phyloP scores from a whole-genome alignment of 2,329 filamentous ascomycete genomes.

The Atkinsonella texensis region DNA sequence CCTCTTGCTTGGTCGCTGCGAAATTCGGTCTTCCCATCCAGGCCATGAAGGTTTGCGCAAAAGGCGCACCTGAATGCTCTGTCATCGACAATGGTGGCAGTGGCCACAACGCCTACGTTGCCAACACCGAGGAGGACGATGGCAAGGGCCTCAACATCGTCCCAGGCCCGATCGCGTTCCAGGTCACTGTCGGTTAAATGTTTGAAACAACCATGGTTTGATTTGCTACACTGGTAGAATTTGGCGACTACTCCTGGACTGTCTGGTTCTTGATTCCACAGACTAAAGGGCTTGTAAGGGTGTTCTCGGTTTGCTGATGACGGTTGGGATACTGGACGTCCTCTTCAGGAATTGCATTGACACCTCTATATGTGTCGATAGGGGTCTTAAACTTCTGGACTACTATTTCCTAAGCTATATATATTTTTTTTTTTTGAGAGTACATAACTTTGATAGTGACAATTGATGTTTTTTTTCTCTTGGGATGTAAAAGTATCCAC shows the following conservation, averaged over 20 bases:
- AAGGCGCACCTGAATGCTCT: constrained; percentile 26
- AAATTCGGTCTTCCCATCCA: constrained; percentile 17
- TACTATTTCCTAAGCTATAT: constrained; percentile 8
- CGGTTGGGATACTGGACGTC: not conserved
- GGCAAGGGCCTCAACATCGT: constrained; percentile 29
- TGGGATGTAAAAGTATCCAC: no score
- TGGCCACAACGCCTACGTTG: constrained; percentile 26
- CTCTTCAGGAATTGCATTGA: constrained; percentile 1
- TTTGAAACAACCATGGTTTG: not conserved
- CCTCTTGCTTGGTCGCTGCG: constrained; percentile 34
- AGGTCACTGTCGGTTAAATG: constrained; percentile 20
- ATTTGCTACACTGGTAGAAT: not conserved
- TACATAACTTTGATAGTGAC: constrained; percentile 5
- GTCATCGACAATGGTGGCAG: constrained; percentile 23
- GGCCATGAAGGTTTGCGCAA: constrained; percentile 25
- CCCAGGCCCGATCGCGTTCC: constrained; percentile 16
- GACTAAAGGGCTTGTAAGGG: not conserved
- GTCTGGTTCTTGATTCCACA: not conserved
- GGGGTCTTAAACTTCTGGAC: not conserved
- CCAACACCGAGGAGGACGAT: constrained; percentile 24
- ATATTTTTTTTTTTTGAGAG: constrained; percentile 3
- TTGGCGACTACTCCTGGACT: not conserved
- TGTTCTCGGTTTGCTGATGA: not conserved
- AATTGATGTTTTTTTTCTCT: not conserved
- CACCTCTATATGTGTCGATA: constrained; percentile 2